A percentile compares a stretch with the other conserved stretches of the same genome.
These are phyloP conservation scores for Entomophthora muscae DNA, from an alignment of 371 early-diverging fungal genomes.

Conservation along the genomic window DNA sequence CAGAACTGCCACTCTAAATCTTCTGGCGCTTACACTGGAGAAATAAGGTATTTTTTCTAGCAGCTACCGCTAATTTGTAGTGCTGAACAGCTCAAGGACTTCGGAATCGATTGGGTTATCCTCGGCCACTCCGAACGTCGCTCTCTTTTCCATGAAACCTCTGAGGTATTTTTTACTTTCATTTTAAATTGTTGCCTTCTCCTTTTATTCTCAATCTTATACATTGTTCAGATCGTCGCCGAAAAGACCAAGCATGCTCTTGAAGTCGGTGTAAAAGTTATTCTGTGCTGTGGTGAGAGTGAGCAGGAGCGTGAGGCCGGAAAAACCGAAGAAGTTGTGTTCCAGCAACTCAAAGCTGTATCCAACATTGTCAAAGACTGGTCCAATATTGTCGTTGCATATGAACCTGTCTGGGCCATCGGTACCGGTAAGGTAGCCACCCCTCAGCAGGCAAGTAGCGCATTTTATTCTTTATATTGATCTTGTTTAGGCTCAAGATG, in stretches of 20 bases:
- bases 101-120: conserved; percentile 87
- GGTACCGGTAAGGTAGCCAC: conserved; percentile 98
- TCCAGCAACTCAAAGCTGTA: conserved; percentile 77
- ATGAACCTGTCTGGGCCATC: conserved; percentile 99
- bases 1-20: conserved; percentile 84
- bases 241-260: conserved; percentile 82
- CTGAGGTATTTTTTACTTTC: conserved; percentile 34
- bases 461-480: no score
- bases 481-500: conserved; percentile 77
- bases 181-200: conserved; percentile 3
- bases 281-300: conserved; percentile 96
- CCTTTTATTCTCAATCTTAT: neutral
- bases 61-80: conserved; percentile 19
- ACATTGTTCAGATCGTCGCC: conserved; percentile 35
- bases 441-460: conserved; percentile 65
- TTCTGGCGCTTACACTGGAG: conserved; percentile 98
- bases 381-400: conserved; percentile 93
- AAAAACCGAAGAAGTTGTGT: conserved; percentile 71
- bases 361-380: conserved; percentile 54
- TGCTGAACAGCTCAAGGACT: conserved; percentile 90
- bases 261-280: conserved; percentile 74
- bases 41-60: conserved; percentile 48
- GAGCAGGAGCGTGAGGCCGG: conserved; percentile 81
- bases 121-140: conserved; percentile 99
- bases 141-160: conserved; percentile 77